Evolutionary conservation across 495 filamentous ascomycete genomes (phyloP), one percentile per base, ranked within the genome.

Genomic region (Entonaema liquescens): DNA sequence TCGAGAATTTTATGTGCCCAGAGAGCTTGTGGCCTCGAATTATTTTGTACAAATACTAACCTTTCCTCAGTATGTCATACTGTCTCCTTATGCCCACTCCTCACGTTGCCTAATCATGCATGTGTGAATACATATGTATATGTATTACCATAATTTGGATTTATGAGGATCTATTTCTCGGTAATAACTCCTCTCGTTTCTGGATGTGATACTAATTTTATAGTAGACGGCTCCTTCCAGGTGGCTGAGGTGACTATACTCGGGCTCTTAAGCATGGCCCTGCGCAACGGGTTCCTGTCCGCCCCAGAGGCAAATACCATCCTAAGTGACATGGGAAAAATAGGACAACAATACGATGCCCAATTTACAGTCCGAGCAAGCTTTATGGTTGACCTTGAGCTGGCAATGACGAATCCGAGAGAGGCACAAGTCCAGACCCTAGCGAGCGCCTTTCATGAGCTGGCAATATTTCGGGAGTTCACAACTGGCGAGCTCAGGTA

Each of bases 321-420:
- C 8, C 55, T 72, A 0, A 59, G 49, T 6, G 40, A 71, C 19
- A 65, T 72, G 57, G 65, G 52, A 28, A 60, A 5, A 13, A 65
- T 68, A 44, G 68, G 68, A 8, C 40, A 56, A 11, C 35, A 69
- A 53, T 65, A 75, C 29, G 70, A 68, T 25, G 13, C 54, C 13
- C 53, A 64, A n/a, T 56, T 68, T 26, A 50, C 54, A 12, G 70
- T 72, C 33, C 44, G 69, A 49, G 72, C 60, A 25, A 72, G 53
- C 21, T 75, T 75, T 36, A 72, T 70, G 61, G 70, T 69, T 7
- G 73, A 76, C 25, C 67, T 73, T 29, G 73, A 76, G 19, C 36
- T 76, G 11, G 73, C 65, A 15, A 68, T 65, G 70, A 68, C 65
- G 9, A 65, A 68, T 19, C 70, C 73, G 5, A 62, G 23, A 26